Base-by-base conservation (phyloP, 2,329 filamentous ascomycete genomes). In the Aspergillus niger region DNA sequence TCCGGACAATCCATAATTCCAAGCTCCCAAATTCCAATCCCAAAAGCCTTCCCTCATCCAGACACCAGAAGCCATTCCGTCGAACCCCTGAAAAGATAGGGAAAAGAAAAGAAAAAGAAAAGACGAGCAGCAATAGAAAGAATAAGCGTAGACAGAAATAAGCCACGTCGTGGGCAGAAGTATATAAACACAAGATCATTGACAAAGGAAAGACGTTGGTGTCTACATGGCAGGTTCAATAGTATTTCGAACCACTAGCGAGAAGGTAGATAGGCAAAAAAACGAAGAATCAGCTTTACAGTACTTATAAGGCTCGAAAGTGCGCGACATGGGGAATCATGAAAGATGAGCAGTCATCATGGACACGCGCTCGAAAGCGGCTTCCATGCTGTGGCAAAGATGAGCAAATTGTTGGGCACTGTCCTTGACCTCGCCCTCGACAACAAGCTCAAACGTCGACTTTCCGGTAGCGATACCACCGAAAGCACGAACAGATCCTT, bases 391-490 rank as follows among this genome's bases (percentile, higher is more conserved):
- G 49, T 72, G 62, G 62, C 76, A 78, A 20, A 80, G 66, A 13
- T 68, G 66, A 60, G 73, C 69, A 60, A 80, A 76, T 3, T 70
- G 72, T 54, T 63, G 69, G 60, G 70, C 65, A 11, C 67, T 65
- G 26, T 69, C 63, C 49, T 63, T 67, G 13, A 69, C 59, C 8
- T 73, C 69, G 17, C 67, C 63, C 43, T 73, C 80, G 58, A 90
- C 83, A 30, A 90, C 79, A n/a, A 92, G 82, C 65, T 90, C 85
- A 68, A 85, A 86, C 52, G 85, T 82, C 2, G 83, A 77, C 81
- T 93, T 93, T 67, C 90, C 87, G 1, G 84, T 72, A 62, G 83
- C 79, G 61, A 90, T 78, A 39, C 83, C 83, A 50, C 82, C 83
- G 58, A 81, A 78, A 11, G 76, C 65, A 10, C 74, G 66, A 30